Evolutionary conservation across 805 yeast species (phyloP).

Genomic region (Candida loeiensis): DNA sequence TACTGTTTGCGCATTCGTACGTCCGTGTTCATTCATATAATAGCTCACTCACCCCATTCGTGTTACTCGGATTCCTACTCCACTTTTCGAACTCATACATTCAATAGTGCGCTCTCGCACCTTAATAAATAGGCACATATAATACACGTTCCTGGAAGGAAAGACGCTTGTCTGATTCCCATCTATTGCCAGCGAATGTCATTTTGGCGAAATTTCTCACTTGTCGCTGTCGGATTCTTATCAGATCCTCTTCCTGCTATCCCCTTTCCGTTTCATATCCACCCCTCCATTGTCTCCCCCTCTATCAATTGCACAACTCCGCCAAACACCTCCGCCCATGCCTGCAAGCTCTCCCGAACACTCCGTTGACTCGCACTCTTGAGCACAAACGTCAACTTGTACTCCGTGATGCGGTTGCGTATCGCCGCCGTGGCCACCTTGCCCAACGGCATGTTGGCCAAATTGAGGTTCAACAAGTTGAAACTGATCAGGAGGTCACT

Average conservation of each 20-base stretch:
- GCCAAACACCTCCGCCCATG: background rate
- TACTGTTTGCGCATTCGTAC: no score
- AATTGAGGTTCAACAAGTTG: constrained; percentile 28
- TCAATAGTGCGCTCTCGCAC: no score
- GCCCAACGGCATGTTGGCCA: constrained; percentile 25
- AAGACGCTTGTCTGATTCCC: no score
- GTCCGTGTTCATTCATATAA: no score
- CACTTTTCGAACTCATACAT: no score
- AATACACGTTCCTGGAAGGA: no score
- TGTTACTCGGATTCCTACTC: no score
- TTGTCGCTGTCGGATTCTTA: background rate
- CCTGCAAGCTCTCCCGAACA: constrained; percentile 6
- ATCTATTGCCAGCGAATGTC: no score
- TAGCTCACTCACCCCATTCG: no score
- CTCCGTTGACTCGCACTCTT: constrained; percentile 32
- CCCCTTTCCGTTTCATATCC: background rate
- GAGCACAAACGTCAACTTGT: constrained; percentile 24
- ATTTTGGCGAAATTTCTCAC: background rate
- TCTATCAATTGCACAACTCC: constrained; percentile 22
- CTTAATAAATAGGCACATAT: no score
- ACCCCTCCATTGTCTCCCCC: constrained; percentile 34
- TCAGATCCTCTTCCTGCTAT: background rate
- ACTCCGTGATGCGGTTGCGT: constrained; percentile 22
- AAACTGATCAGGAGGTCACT: constrained; percentile 34
- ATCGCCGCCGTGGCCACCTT: constrained; percentile 19